Evolutionary conservation across 371 early-diverging fungal species (phyloP).

Genomic region (Mortierella sp.): DNA sequence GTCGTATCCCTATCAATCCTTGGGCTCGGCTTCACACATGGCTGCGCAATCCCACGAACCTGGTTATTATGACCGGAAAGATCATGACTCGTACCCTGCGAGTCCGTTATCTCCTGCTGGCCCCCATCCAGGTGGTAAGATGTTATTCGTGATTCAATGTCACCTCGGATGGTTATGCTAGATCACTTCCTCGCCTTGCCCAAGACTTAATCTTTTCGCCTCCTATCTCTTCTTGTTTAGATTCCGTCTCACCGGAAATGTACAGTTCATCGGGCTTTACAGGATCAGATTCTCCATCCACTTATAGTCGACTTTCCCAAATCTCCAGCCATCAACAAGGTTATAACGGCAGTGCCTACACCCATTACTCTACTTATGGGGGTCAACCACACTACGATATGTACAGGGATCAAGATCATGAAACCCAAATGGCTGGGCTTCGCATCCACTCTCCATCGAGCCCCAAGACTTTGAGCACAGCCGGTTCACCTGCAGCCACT

Average conservation of each 20-base stretch:
- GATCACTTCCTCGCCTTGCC: neutral
- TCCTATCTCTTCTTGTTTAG: conserved; percentile 3
- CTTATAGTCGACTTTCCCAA: conserved; percentile 24
- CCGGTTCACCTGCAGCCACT: conserved; percentile 20
- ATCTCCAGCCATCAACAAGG: conserved; percentile 16
- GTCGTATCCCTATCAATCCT: conserved; percentile 47
- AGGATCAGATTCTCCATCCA: conserved; percentile 23
- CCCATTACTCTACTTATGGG: conserved; percentile 20
- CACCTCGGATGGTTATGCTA: too few relatives aligned
- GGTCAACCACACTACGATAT: conserved; percentile 28
- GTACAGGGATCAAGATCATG: conserved; percentile 43
- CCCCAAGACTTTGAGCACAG: conserved; percentile 22
- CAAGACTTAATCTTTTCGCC: neutral
- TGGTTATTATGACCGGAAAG: conserved; percentile 35
- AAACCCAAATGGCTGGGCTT: conserved; percentile 49
- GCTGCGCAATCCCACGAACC: conserved; percentile 33
- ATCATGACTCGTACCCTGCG: conserved; percentile 40
- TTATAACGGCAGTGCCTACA: conserved; percentile 11
- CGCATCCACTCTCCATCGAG: conserved; percentile 50
- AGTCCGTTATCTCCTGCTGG: conserved; percentile 44
- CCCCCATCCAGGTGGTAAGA: conserved; percentile 25
- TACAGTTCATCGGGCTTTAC: conserved; percentile 48
- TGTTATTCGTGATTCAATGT: neutral
- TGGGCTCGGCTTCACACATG: conserved; percentile 45
- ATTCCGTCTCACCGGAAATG: conserved; percentile 47